Evolutionary conservation across 1,284 basidiomycete species (phyloP), one percentile per base, ranked within the genome.

Genomic region (Puccinia coronata): DNA sequence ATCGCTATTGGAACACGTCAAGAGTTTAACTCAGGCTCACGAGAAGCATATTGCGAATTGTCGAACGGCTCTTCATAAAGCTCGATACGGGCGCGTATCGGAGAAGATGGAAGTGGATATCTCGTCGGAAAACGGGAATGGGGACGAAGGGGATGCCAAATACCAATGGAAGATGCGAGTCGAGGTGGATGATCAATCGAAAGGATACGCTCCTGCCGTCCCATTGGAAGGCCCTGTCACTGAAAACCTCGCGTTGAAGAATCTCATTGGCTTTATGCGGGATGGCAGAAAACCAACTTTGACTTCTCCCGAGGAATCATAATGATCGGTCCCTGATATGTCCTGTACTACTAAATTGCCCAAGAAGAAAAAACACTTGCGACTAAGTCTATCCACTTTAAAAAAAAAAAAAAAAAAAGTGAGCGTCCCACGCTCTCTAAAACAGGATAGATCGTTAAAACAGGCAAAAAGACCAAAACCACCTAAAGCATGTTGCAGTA

Each of bases 151-250:
- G 2, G 79, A 81, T 39, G 47, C 59, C 16, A 61, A 72, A 51
- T 81, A 59, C 39, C 55, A 81, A n/a, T 81, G 79, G 79, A 81
- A 81, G 63, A 74, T 81, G 70, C 69, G 79, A n/a, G 79, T 81
- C 12, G 59, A 74, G 63, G 79, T 81, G 8, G 79, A 73, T 73
- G 79, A 81, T 31, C 55, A 53, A 16, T 16, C 49, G 36, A 53
- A 73, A 55, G 53, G 31, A 34, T 12, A 9, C 55, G 34, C 39
- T 23, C 34, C 8, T 6, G n/a, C 39, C 23, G 14, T 41, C 0
- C 36, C n/a, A 14, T 12, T 25, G 16, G 41, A 70, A 49, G 39
- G 34, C 41, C 39, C 69, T 5, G 69, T 69, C 28, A 23, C 67
- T 51, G 67, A 80, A 47, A 72, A 72, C 28, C 53, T 36, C 2